Conservation (phyloP, 2,329 filamentous ascomycete species). For the Ascochyta koolunga region DNA sequence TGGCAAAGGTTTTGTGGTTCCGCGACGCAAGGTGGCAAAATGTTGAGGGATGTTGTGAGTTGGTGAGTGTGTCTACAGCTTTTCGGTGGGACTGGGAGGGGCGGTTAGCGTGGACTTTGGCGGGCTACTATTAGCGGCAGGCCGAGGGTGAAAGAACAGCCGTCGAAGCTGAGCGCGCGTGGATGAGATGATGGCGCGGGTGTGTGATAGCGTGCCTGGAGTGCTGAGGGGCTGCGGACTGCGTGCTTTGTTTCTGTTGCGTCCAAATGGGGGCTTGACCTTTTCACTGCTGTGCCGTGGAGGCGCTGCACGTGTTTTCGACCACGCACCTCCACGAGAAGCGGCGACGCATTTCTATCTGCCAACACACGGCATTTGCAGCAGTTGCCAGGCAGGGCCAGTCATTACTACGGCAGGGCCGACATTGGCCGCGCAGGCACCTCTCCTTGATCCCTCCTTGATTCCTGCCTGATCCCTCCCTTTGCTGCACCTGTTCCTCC, state of each 20-base stretch:
- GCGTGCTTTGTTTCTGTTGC: not conserved
- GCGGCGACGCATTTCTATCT: constrained; percentile 7
- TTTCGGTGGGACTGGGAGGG: constrained; percentile 39
- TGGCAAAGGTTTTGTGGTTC: constrained; percentile 38
- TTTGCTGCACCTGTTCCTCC: constrained; percentile 9
- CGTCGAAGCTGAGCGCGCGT: constrained; percentile 10
- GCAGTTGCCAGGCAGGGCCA: constrained; percentile 4
- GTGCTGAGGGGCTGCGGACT: not conserved
- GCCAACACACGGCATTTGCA: constrained; percentile 6
- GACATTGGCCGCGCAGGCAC: constrained; percentile 17
- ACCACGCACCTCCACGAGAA: constrained; percentile 12
- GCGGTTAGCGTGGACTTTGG: constrained; percentile 7
- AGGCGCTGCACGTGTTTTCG: constrained; percentile 12
- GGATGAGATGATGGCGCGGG: constrained; percentile 4
- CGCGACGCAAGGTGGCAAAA: constrained; percentile 35
- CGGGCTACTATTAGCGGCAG: constrained; percentile 14
- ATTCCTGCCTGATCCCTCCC: constrained; percentile 5
- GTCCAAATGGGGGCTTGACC: not conserved
- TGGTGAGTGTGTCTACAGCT: constrained; percentile 43
- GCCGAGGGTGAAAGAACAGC: constrained; percentile 14
- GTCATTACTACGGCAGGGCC: constrained; percentile 8
- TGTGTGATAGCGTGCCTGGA: constrained; percentile 2
- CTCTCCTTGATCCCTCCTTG: constrained; percentile 5
- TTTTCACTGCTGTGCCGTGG: constrained; percentile 1
- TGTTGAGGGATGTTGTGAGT: constrained; percentile 39